These are phyloP conservation scores for Phaeotremella skinneri DNA, from an alignment of 768 basidiomycete species.

Conservation along the genomic window DNA sequence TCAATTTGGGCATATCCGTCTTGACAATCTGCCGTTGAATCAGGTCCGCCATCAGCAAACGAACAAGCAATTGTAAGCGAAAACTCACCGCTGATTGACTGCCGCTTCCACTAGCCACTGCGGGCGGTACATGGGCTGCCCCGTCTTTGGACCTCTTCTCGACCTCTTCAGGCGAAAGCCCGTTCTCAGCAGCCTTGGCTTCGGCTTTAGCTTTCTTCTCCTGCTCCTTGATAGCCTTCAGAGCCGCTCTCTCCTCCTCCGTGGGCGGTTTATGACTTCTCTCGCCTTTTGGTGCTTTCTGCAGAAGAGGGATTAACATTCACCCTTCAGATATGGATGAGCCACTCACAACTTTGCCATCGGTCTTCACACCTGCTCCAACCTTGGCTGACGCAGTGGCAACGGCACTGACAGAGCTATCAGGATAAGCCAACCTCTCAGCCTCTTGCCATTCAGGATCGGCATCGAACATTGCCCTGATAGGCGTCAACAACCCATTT, in stretches of 20 bases:
- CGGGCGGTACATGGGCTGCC: slow-evolving; percentile 16
- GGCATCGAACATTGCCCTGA: slow-evolving; percentile 71
- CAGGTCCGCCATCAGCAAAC: slow-evolving; percentile 2
- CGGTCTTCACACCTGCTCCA: slow-evolving; percentile 27
- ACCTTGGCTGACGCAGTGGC: slow-evolving; percentile 24
- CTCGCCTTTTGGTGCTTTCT: background rate
- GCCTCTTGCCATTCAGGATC: slow-evolving; percentile 77
- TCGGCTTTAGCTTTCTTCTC: slow-evolving; percentile 46
- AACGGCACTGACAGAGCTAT: slow-evolving; percentile 20
- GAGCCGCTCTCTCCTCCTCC: slow-evolving; percentile 44
- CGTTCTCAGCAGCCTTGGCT: slow-evolving; percentile 27
- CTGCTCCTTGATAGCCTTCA: slow-evolving; percentile 38
- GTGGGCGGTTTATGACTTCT: slow-evolving; percentile 29
- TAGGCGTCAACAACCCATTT: slow-evolving; percentile 70
- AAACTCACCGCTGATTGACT: slow-evolving; percentile 10
- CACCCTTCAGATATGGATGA: background rate
- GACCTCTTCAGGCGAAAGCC: slow-evolving; percentile 16
- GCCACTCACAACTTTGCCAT: slow-evolving; percentile 22
- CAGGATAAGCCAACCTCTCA: slow-evolving; percentile 77
- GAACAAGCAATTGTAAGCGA: background rate
- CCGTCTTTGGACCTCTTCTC: slow-evolving; percentile 16
- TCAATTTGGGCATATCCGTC: slow-evolving; percentile 56
- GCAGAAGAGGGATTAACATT: background rate
- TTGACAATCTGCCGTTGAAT: slow-evolving; percentile 2
- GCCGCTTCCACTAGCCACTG: slow-evolving; percentile 23